Evolutionary conservation across 2,329 filamentous ascomycete genomes (phyloP).

Genomic region (Cryoendolithus antarcticus): DNA sequence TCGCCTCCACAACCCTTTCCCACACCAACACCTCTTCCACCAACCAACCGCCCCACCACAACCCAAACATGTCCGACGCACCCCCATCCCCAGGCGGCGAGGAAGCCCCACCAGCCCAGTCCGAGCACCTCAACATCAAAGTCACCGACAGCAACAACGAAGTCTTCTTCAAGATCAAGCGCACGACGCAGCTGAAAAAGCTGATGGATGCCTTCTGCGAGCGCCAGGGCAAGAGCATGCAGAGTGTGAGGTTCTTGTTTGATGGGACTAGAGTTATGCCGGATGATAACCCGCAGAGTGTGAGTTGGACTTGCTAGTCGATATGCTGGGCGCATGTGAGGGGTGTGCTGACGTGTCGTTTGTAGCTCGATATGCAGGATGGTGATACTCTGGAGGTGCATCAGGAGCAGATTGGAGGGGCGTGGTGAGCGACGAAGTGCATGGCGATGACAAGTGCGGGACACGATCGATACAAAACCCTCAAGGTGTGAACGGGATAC

Average conservation of each 20-base stretch:
- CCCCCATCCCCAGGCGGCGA: constrained; percentile 17
- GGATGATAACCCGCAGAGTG: constrained; percentile 79
- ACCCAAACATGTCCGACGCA: constrained; percentile 33
- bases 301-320: constrained; percentile 39
- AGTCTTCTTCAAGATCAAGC: constrained; percentile 99
- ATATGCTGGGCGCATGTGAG: constrained; percentile 1
- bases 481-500: too few species aligned
- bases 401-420: constrained; percentile 89
- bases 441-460: too few species aligned
- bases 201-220: constrained; percentile 98
- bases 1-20: neutral
- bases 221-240: constrained; percentile 75
- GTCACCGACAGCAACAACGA: constrained; percentile 99
- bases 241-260: constrained; percentile 85
- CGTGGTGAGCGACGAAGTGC: too few species aligned
- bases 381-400: constrained; percentile 95
- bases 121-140: constrained; percentile 96
- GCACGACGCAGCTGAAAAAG: constrained; percentile 89
- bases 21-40: neutral
- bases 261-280: constrained; percentile 88
- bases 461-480: too few species aligned
- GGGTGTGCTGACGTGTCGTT: constrained; percentile 2
- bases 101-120: constrained; percentile 35
- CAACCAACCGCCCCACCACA: constrained; percentile 3
- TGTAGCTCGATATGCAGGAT: constrained; percentile 87